phyloP scores from a whole-genome alignment of 2,329 filamentous ascomycete species.

The Dactylella cylindrospora region DNA sequence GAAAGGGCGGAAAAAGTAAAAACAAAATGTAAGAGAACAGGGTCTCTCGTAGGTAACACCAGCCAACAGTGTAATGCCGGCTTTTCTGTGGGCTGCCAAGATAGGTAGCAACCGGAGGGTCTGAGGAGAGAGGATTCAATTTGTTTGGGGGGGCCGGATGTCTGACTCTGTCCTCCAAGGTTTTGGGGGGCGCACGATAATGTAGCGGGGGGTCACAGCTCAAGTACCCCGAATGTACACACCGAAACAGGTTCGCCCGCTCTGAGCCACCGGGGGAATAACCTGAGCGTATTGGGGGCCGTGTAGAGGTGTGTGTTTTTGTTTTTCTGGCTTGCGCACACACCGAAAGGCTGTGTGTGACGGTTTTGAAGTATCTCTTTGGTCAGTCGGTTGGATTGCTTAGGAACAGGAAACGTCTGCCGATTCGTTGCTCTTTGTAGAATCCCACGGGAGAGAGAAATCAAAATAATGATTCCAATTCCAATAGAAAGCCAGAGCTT shows the following conservation, averaged over 20 bases:
- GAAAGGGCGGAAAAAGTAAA: slow-evolving; percentile 7
- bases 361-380: no score
- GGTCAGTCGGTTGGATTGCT: slow-evolving; percentile 26
- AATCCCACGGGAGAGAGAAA: slow-evolving; percentile 26
- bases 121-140: slow-evolving; percentile 26
- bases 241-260: slow-evolving; percentile 18
- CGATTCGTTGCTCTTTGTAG: slow-evolving; percentile 38
- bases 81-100: slow-evolving; percentile 29
- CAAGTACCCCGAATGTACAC: slow-evolving; percentile 41
- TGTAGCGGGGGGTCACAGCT: slow-evolving; percentile 41
- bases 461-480: slow-evolving; percentile 4
- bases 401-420: slow-evolving; percentile 42
- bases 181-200: slow-evolving; percentile 36
- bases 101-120: slow-evolving; percentile 43
- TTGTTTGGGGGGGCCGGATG: no score
- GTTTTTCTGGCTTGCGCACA: no score
- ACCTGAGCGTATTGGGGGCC: slow-evolving; percentile 28
- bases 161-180: slow-evolving; percentile 27
- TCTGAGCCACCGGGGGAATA: slow-evolving; percentile 29
- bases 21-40: slow-evolving; percentile 38
- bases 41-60: slow-evolving; percentile 32
- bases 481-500: slow-evolving; percentile 17
- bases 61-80: slow-evolving; percentile 33
- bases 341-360: no score
- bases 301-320: no score